Conservation (phyloP, 768 basidiomycete species). For the Mrakia frigida region DNA sequence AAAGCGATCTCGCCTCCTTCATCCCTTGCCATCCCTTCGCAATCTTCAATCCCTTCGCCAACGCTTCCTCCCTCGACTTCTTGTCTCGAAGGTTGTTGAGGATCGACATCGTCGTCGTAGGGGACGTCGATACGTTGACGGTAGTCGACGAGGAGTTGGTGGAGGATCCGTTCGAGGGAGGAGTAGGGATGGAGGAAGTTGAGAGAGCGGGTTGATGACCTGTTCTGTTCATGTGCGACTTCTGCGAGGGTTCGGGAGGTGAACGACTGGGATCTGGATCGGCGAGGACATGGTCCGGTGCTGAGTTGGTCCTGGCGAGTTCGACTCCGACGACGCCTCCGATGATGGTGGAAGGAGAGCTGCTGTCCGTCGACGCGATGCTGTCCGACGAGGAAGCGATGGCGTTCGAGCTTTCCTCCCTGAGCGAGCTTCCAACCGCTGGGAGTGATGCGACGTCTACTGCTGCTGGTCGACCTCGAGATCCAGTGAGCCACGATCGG, state of each 20-base stretch:
- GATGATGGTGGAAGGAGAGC: not conserved
- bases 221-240: not conserved
- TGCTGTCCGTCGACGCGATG: not conserved
- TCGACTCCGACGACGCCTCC: not conserved
- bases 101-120: conserved; percentile 47
- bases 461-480: not conserved
- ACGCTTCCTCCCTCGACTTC: conserved; percentile 1
- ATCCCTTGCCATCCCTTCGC: conserved; percentile 3
- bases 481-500: conserved; percentile 24
- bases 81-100: conserved; percentile 20
- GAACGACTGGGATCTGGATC: not conserved
- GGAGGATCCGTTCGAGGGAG: conserved; percentile 33
- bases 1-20: conserved; percentile 2
- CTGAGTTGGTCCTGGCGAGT: conserved; percentile 8
- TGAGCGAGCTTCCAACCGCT: not conserved
- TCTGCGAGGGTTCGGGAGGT: not conserved
- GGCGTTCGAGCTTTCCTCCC: not conserved
- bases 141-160: conserved; percentile 52
- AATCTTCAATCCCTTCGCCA: conserved; percentile 4
- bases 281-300: not conserved
- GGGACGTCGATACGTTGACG: conserved; percentile 71
- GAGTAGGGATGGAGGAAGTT: conserved; percentile 9
- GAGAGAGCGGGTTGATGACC: not conserved
- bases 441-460: not conserved
- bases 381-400: conserved; percentile 20